Base-by-base conservation (phyloP, 805 yeast genomes). In the Babjeviella inositovora region DNA sequence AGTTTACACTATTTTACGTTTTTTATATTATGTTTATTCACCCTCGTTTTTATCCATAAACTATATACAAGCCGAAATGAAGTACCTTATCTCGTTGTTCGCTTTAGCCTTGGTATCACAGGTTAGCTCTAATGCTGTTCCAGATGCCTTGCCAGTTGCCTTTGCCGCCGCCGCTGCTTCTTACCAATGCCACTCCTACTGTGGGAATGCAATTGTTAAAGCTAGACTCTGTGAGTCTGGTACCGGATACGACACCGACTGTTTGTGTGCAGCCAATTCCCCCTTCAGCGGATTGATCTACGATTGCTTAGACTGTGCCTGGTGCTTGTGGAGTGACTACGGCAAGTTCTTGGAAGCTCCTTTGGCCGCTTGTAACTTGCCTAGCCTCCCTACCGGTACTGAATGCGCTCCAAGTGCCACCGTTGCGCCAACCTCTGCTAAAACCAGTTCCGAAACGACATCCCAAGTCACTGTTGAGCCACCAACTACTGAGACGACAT, bases 291-390 rank as follows among this genome's bases (percentile, higher is more conserved):
- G 12, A 6, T 28, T 32, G 21, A 39, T 39, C 21, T 33, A 34
- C 12, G 32, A 32, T 5, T 49, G 56, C 37, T 35, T 48, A 26
- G 47, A 39, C 16, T 49, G 56, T 37, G 56, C 54, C 20, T 48
- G 53, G 54, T 48, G 53, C 26, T 30, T 49, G 24, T 49, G 47
- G 48, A 28, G 36, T 15, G 43, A 47, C 32, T 48, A 48, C 32
- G 41, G 40, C 13, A 23, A 31, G 2, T 46, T 31, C 33, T 37
- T 49, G 21, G 25, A 37, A 5, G 30, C 36, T 10, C 43, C 52
- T 6, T 27, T 46, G 21, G 37, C 30, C 11, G 40, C 30, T 14
- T 47, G 53, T 34, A 23, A 34, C 11, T 31, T 35, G 19, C 32
- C 42, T 10, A 35, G 45, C 17, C 34, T 35, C 14, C 52, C 53